Evolutionary conservation across 768 basidiomycete genomes (phyloP).

Genomic region (Mycena latifolia): DNA sequence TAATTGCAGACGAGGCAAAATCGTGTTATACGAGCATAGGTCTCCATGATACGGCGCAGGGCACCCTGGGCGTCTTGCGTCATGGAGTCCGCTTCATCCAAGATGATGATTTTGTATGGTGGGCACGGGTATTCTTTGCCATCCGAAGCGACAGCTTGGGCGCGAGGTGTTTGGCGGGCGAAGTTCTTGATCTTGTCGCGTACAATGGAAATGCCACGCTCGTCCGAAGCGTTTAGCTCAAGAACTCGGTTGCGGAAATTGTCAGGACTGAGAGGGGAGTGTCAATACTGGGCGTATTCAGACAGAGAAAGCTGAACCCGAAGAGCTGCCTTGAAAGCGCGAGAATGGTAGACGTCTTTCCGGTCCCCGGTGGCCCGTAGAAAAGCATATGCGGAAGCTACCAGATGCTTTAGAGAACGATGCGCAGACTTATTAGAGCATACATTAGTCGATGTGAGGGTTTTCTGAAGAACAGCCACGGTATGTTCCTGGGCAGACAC

Average conservation of each 20-base stretch:
- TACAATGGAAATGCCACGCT: conserved; percentile 96
- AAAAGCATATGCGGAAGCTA: conserved; percentile 99
- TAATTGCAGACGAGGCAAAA: conserved; percentile 99
- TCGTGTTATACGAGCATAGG: conserved; percentile 95
- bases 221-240: conserved; percentile 98
- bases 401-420: conserved; percentile 6
- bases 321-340: conserved; percentile 95
- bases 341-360: conserved; percentile 98
- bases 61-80: conserved; percentile 99
- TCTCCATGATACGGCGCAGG: conserved; percentile 98
- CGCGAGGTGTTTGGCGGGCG: conserved; percentile 91
- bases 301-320: conserved; percentile 67
- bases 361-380: conserved; percentile 98
- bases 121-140: conserved; percentile 93
- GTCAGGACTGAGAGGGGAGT: conserved; percentile 74
- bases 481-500: conserved; percentile 98
- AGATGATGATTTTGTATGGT: conserved; percentile 98
- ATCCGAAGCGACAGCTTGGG: conserved; percentile 78
- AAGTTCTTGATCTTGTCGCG: conserved; percentile 99
- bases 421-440: conserved; percentile 6
- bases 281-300: conserved; percentile 10
- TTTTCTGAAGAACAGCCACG: conserved; percentile 90
- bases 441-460: conserved; percentile 93
- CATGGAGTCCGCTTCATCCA: conserved; percentile 99
- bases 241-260: conserved; percentile 94